Percentiles rank a stretch among this genome's conserved stretches.
Conservation (phyloP, 345 rosid species). For the Camelina sativa region DNA sequence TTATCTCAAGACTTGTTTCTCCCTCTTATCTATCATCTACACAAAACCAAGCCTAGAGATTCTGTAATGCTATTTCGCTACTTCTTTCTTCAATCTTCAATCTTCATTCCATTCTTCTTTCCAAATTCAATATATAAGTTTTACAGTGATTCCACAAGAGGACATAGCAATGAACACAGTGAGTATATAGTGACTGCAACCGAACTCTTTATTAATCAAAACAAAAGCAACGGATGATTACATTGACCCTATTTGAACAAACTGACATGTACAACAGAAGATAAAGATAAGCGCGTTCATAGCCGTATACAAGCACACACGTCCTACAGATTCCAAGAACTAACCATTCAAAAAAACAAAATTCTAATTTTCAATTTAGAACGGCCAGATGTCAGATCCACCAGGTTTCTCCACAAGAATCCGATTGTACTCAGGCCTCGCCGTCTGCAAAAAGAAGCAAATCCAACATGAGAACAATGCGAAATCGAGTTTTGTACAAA, state of each 20-base stretch:
- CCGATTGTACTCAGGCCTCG: constrained; percentile 49
- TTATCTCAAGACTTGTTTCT: constrained; percentile 37
- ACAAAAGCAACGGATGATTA: constrained; percentile 7
- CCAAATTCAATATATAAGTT: background rate
- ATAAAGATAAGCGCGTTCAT: constrained; percentile 27
- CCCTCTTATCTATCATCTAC: constrained; percentile 17
- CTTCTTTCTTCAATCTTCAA: constrained; percentile 12
- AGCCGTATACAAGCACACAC: constrained; percentile 19
- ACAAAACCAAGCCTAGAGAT: constrained; percentile 28
- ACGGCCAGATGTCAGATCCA: constrained; percentile 42
- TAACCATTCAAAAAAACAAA: constrained; percentile 17
- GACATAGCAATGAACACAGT: background rate
- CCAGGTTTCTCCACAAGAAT: constrained; percentile 42
- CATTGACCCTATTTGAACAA: constrained; percentile 20
- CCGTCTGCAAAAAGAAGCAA: constrained; percentile 32
- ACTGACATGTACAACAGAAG: constrained; percentile 26
- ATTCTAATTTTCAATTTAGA: background rate
- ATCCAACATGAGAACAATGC: background rate
- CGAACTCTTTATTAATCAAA: background rate
- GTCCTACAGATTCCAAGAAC: constrained; percentile 19
- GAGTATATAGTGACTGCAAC: background rate
- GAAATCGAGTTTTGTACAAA: background rate
- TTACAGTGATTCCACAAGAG: constrained; percentile 16
- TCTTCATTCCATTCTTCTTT: constrained; percentile 8
- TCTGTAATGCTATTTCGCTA: constrained; percentile 34